phyloP scores from a whole-genome alignment of 2,329 filamentous ascomycete genomes.

The Hysterium pulicare region DNA sequence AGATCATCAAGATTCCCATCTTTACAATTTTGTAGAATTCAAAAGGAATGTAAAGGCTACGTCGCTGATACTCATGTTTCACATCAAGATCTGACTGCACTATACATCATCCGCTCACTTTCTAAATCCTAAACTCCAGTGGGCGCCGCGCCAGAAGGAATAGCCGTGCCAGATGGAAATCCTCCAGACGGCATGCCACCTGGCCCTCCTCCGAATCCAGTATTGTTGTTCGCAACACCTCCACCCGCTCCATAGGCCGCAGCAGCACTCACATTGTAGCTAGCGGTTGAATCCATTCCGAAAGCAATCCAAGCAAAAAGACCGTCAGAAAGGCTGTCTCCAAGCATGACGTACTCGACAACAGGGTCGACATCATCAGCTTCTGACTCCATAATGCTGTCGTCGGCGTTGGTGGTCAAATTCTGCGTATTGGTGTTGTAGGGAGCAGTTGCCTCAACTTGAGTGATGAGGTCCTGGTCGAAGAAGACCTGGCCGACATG shows the following conservation, averaged over 20 bases:
- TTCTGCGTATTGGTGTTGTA: slow-evolving; percentile 37
- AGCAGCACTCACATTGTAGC: slow-evolving; percentile 17
- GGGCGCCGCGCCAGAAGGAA: not conserved
- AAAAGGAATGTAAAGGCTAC: too few species aligned
- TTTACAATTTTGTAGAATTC: too few species aligned
- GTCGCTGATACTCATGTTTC: too few species aligned
- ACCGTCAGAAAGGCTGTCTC: slow-evolving; percentile 19
- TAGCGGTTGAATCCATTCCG: slow-evolving; percentile 20
- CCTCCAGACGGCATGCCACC: slow-evolving; percentile 1
- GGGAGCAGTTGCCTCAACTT: slow-evolving; percentile 36
- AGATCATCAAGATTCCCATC: too few species aligned
- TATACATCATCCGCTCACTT: not conserved
- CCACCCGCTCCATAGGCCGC: slow-evolving; percentile 16
- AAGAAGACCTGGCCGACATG: slow-evolving; percentile 47
- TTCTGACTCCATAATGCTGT: slow-evolving; percentile 24
- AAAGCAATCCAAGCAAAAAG: slow-evolving; percentile 24
- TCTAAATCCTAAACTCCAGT: not conserved
- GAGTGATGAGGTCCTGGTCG: slow-evolving; percentile 36
- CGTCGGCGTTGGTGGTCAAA: slow-evolving; percentile 19
- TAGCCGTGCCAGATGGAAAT: not conserved
- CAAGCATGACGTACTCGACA: slow-evolving; percentile 20
- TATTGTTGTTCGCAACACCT: slow-evolving; percentile 15
- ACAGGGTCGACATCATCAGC: slow-evolving; percentile 23
- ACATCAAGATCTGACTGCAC: too few species aligned
- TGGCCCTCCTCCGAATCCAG: slow-evolving; percentile 8